Evolutionary conservation across 2,329 filamentous ascomycete genomes (phyloP).

Genomic region (Juglanconis oblonga): DNA sequence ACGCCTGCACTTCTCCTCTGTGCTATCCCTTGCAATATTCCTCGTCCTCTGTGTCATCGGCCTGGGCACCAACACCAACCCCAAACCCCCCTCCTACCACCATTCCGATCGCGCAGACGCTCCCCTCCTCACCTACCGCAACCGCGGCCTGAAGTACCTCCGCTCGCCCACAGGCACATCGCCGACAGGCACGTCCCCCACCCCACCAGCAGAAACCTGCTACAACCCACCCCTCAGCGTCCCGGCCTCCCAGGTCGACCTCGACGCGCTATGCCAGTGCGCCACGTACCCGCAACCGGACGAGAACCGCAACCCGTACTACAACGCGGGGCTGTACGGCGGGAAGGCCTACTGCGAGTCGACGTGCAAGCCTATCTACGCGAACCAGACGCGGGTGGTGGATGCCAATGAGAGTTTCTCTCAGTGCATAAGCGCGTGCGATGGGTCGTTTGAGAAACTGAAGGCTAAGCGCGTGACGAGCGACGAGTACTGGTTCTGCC

Average conservation of each 20-base stretch:
- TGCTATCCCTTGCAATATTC: not conserved
- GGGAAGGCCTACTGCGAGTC: not conserved
- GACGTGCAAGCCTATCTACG: not conserved
- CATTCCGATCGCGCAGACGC: not conserved
- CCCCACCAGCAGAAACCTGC: not conserved
- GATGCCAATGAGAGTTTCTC: conserved; percentile 1
- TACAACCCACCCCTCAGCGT: not conserved
- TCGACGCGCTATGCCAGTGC: conserved; percentile 2
- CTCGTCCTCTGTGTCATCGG: not conserved
- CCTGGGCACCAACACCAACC: not conserved
- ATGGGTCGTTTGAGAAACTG: conserved; percentile 1
- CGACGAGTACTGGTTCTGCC: conserved; percentile 2
- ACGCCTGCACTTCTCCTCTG: not conserved
- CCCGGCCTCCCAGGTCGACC: not conserved
- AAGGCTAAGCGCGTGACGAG: not conserved
- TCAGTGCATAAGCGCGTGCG: not conserved
- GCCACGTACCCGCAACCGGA: not conserved
- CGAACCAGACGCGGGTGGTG: not conserved
- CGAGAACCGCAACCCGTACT: not conserved
- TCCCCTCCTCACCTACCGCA: not conserved
- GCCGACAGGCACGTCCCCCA: not conserved
- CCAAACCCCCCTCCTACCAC: not conserved
- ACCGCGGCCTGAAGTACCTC: not conserved
- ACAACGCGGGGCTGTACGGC: not conserved
- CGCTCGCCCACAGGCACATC: not conserved